Evolutionary conservation across 2,329 filamentous ascomycete genomes (phyloP), one percentile per base, ranked within the genome.

Genomic region (Pseudogymnoascus sp.): DNA sequence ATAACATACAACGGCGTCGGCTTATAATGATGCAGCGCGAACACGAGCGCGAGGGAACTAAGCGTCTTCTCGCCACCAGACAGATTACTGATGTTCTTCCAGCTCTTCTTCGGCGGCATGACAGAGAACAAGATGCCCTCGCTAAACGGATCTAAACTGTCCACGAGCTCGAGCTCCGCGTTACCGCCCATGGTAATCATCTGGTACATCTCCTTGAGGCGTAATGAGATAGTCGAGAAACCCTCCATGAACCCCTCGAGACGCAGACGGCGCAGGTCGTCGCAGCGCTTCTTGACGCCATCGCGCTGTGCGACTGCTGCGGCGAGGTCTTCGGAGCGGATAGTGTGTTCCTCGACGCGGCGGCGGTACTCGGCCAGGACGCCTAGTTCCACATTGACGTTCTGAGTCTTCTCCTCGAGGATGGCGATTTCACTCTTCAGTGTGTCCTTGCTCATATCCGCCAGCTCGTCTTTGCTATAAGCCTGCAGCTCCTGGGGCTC

Each of bases 181-280:
- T 99, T 99, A 63, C 95, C 95, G 66, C 95, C 95, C 92, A 99
- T 97, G 21, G 95, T 99, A 75, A 99, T 99, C 93, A 99, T 97
- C 75, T 99, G 95, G 78, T 99, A 99, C 95, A 99, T 99, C 73
- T 99, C 95, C 80, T 99, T 99, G 53, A 99, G 82, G 0, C 93
- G 89, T 23, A 97, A 82, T 1, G 93, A 97, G 75, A 99, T 99
- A 66, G 86, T 89, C 71, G 89, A 89, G 79, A 99, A 97, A 40
- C 96, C 95, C 73, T 96, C 91, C 93, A 97, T 97, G 83, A 99
- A 99, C 37, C 95, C 93, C 70, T 97, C 93, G 6, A 97, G 82
- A 31, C 95, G 90, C 60, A 96, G 81, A 12, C 91, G 89, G 11
- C 95, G 90, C 61, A 99, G 86, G 68, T 97, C 92, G 71, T 97